These are phyloP conservation scores for Penicillium parvum DNA, from an alignment of 495 filamentous ascomycete species.

Conservation along the genomic window DNA sequence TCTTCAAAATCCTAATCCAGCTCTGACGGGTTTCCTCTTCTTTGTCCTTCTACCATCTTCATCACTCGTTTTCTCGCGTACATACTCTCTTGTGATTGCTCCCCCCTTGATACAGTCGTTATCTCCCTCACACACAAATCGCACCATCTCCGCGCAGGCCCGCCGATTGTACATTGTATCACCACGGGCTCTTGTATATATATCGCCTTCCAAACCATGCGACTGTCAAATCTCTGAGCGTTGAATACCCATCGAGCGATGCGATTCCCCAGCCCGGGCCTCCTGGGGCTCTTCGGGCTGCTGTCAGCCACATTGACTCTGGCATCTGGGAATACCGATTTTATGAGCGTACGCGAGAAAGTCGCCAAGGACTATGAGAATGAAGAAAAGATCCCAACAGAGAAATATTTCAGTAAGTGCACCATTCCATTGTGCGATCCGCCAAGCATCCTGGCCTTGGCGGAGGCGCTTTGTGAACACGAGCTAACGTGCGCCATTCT, in stretches of 20 bases:
- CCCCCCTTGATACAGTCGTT: not conserved
- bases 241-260: constrained; percentile 3
- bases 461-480: not conserved
- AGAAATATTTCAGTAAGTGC: constrained; percentile 60
- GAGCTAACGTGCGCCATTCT: constrained; percentile 4
- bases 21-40: too few relatives aligned
- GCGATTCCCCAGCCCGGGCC: constrained; percentile 7
- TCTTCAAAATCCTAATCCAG: too few relatives aligned
- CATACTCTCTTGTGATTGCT: constrained; percentile 1
- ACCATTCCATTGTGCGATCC: not conserved
- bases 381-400: constrained; percentile 38
- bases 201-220: constrained; percentile 3
- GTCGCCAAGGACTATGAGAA: constrained; percentile 47
- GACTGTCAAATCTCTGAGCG: not conserved
- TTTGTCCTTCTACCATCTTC: not conserved
- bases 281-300: constrained; percentile 21
- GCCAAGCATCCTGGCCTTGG: not conserved
- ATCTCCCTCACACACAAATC: not conserved
- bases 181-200: constrained; percentile 10
- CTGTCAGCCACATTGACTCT: constrained; percentile 11
- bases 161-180: too few relatives aligned
- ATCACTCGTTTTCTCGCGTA: constrained; percentile 5
- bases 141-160: too few relatives aligned
- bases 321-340: constrained; percentile 28
- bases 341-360: constrained; percentile 39